phyloP scores from a whole-genome alignment of 306 rosid species.

The Glycine tomentella region DNA sequence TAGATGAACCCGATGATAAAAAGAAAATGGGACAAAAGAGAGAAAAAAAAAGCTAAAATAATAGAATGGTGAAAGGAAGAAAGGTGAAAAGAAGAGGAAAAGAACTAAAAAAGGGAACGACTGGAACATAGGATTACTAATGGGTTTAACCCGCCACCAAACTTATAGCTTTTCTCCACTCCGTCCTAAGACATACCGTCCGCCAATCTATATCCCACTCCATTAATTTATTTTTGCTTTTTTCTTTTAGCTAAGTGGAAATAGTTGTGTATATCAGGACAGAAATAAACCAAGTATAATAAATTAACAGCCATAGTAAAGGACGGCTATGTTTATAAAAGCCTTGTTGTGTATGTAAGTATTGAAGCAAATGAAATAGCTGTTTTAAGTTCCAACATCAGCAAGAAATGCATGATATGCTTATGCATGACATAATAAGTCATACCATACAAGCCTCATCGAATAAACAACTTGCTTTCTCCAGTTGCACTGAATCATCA shows the following conservation, averaged over 20 bases:
- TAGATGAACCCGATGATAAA: too few relatives aligned
- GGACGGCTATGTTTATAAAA: slow-evolving; percentile 5
- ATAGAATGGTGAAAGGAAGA: too few relatives aligned
- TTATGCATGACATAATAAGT: slow-evolving; percentile 35
- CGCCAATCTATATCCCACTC: too few relatives aligned
- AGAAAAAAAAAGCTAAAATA: too few relatives aligned
- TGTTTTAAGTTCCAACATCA: slow-evolving; percentile 16
- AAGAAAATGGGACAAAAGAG: too few relatives aligned
- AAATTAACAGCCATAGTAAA: not conserved
- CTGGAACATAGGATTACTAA: too few relatives aligned
- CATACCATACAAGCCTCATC: slow-evolving; percentile 70
- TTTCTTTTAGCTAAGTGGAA: not conserved
- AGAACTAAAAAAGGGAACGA: too few relatives aligned
- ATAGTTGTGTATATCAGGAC: not conserved
- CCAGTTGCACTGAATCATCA: slow-evolving; percentile 78
- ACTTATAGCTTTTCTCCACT: too few relatives aligned
- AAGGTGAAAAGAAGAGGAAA: too few relatives aligned
- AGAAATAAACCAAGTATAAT: slow-evolving; percentile 5
- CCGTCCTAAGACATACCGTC: too few relatives aligned
- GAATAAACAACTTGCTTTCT: slow-evolving; percentile 74
- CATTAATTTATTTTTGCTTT: not conserved
- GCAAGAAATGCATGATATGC: slow-evolving; percentile 9
- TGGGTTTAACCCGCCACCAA: too few relatives aligned
- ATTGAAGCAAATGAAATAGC: slow-evolving; percentile 30
- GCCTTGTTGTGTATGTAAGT: not conserved